Evolutionary conservation across 768 basidiomycete species (phyloP).

Genomic region (Sarcomyxa edulis): DNA sequence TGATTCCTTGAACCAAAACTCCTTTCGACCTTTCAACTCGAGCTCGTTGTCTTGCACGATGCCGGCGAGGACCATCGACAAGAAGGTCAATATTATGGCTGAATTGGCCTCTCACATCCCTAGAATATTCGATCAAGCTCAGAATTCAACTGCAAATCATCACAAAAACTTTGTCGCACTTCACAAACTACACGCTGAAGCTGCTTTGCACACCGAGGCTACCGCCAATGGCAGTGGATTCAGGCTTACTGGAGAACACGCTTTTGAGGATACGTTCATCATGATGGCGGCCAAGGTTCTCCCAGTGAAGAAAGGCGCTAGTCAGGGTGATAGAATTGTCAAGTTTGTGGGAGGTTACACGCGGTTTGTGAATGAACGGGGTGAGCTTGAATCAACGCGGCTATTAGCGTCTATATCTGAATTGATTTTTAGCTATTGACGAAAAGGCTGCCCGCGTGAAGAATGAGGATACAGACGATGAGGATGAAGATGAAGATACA

Average conservation of each 20-base stretch:
- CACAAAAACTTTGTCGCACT: conserved; percentile 85
- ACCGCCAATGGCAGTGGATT: conserved; percentile 37
- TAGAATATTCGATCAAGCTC: conserved; percentile 78
- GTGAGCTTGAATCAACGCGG: too few relatives aligned
- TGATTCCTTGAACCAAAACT: too few relatives aligned
- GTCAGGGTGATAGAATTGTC: conserved; percentile 68
- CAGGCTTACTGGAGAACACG: conserved; percentile 69
- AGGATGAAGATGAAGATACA: conserved; percentile 54
- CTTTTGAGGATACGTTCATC: conserved; percentile 66
- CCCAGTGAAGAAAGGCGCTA: conserved; percentile 74
- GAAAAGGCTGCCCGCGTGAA: conserved; percentile 30
- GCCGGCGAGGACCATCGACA: too few relatives aligned
- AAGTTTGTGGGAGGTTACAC: conserved; percentile 83
- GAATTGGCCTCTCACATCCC: conserved; percentile 27
- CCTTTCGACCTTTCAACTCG: too few relatives aligned
- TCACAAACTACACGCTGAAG: conserved; percentile 70
- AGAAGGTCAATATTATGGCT: too few relatives aligned
- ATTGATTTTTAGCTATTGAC: conserved; percentile 27
- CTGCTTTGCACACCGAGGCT: conserved; percentile 45
- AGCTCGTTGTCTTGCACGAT: too few relatives aligned
- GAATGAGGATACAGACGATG: conserved; percentile 32
- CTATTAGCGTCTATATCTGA: not conserved
- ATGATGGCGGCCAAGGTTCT: conserved; percentile 56
- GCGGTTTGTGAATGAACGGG: conserved; percentile 70
- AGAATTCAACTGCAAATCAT: conserved; percentile 72